A percentile compares a stretch with the other conserved stretches of the same genome.
phyloP scores from a whole-genome alignment of 2,329 filamentous ascomycete genomes.

The Scedosporium aurantiacum region DNA sequence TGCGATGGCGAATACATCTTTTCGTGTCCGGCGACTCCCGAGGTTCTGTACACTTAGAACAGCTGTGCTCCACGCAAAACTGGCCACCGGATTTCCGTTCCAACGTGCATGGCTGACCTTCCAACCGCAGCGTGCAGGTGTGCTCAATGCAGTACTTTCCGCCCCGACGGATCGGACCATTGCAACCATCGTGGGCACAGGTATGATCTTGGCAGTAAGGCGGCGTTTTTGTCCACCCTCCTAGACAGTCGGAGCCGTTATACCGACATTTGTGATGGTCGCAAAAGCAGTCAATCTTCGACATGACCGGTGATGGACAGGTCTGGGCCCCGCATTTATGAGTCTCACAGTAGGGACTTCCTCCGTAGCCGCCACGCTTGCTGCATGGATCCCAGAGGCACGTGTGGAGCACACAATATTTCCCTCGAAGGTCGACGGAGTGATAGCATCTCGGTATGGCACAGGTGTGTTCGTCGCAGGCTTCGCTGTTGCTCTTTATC shows the following conservation, averaged over 20 bases:
- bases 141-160: background rate
- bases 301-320: background rate
- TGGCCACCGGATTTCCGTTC: background rate
- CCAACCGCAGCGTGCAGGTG: background rate
- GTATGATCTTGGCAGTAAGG: slow-evolving; percentile 3
- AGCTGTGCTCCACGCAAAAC: background rate
- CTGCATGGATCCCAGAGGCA: slow-evolving; percentile 5
- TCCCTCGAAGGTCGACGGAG: background rate
- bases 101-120: background rate
- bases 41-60: background rate
- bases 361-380: background rate
- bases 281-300: slow-evolving; percentile 6
- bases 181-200: background rate
- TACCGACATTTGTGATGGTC: slow-evolving; percentile 5
- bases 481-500: slow-evolving; percentile 6
- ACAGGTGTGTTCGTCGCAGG: slow-evolving; percentile 5
- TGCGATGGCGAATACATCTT: background rate
- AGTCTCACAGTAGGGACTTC: slow-evolving; percentile 4
- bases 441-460: background rate
- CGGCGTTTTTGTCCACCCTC: background rate
- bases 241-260: background rate
- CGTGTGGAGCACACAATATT: slow-evolving; percentile 2
- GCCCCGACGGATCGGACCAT: background rate
- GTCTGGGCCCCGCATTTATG: background rate
- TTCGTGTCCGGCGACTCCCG: background rate